Base-by-base conservation (phyloP, 2,329 filamentous ascomycete species). In the Colletotrichum orchidophilum region DNA sequence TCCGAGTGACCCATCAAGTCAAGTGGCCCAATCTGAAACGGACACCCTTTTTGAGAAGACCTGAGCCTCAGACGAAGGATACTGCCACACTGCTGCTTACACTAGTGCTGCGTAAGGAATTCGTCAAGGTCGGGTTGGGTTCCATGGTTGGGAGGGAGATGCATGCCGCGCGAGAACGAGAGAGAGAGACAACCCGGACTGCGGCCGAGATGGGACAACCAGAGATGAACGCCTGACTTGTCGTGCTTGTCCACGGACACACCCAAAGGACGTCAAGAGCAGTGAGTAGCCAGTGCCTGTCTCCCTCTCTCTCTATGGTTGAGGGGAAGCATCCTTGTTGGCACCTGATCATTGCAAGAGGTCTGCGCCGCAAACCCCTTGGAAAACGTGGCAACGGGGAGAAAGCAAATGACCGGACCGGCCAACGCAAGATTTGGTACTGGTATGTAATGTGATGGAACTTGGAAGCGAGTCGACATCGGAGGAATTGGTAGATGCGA, bases 11-110 rank as follows among this genome's bases (percentile, higher is more conserved):
- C 59, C 52, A 63, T 59, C 58, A 49, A 58, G 64, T 71, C 69
- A 58, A 68, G 69, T 69, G 69, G 35, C 65, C 63, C 53, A 63
- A 55, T 71, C 64, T 71, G 69, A 69, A 71, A 71, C 69, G 58
- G 53, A 64, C 59, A 27, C 53, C 33, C 15, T 33, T 46, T 55
- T n/a, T 29, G 46, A n/a, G 46, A 35, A 50, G 42, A 52, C 26
- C 50, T 29, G 68, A 68, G 64, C 64, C 64, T 67, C 64, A 71
- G 52, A 33, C 31, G 49, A 50, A 42, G 27, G 27, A 60, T 24
- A 12, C 54, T 60, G 57, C 42, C 27, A 61, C n/a, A n/a, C 9
- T n/a, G 11, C 39, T 5, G 27, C 39, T 46, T 46, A 46, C 39
- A 46, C 39, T 61, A 8, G 58, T 29, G 58, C 55, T 31, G 63